Percentiles rank a stretch among this genome's conserved stretches.
phyloP scores from a whole-genome alignment of 495 filamentous ascomycete genomes.

The Neurospora sp. region DNA sequence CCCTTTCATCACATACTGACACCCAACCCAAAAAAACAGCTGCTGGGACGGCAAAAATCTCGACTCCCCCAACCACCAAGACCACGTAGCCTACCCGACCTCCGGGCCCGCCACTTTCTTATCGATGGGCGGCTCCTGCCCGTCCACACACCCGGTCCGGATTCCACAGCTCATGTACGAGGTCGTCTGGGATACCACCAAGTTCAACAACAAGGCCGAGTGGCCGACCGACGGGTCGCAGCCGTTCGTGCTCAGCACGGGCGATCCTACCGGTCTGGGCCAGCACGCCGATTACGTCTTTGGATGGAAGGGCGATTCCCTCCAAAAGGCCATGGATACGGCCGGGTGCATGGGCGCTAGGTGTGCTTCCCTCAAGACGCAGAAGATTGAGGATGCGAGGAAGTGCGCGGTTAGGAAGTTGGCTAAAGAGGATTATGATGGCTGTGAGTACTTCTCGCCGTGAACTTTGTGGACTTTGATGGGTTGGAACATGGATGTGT shows the following conservation, averaged over 20 bases:
- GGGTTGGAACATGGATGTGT: not conserved
- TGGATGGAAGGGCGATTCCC: conserved; percentile 37
- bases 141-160: conserved; percentile 36
- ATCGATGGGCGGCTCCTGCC: conserved; percentile 37
- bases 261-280: conserved; percentile 33
- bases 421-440: conserved; percentile 32
- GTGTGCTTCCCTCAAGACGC: conserved; percentile 28
- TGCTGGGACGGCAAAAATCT: conserved; percentile 48
- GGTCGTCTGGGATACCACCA: conserved; percentile 41
- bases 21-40: conserved; percentile 6
- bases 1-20: conserved; percentile 1
- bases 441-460: conserved; percentile 27
- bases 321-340: conserved; percentile 41
- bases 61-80: conserved; percentile 43
- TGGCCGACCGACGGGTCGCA: conserved; percentile 40
- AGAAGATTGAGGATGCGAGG: conserved; percentile 22
- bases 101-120: conserved; percentile 36
- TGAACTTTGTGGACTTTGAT: not conserved
- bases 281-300: conserved; percentile 45
- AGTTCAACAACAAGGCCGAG: conserved; percentile 33
- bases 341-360: conserved; percentile 31
- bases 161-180: conserved; percentile 45
- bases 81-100: conserved; percentile 38
- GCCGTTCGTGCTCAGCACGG: conserved; percentile 38
- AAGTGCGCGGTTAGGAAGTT: conserved; percentile 28